Base-by-base conservation (phyloP, 2,329 filamentous ascomycete genomes). In the Botrytis porri region DNA sequence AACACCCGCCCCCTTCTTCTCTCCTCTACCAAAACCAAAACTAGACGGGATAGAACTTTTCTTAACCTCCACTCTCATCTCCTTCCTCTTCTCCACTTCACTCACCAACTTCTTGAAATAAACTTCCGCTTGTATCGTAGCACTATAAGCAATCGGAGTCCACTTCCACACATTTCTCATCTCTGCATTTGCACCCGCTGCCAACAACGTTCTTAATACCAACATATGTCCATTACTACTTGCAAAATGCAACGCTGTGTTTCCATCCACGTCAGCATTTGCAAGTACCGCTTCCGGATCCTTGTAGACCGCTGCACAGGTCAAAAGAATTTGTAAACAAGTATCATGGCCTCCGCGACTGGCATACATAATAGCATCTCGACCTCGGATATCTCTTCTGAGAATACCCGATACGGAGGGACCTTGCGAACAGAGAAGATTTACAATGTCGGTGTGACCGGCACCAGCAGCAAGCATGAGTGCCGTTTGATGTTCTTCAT, bases 201-300 rank as follows among this genome's bases (percentile, higher is more conserved):
- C 90, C 20, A 97, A 85, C 70, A 97, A 84, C 51, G 94, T 92
- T 61, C 94, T 86, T 71, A 97, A 83, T 0, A 93, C 92, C 71
- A 94, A 89, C 63, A 97, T 82, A 77, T 95, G 92, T 1, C 94
- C 94, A 78, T 93, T 93, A 63, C 92, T 92, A 78, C 90, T 93
- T 20, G 94, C 94, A 83, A 96, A 94, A 82, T 97, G 94, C 61
- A 97, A 84, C 0, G 93, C 92, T 3, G 93, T 97, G 80, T 97
- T 96, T n/a, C 94, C 94, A 73, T 92, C 88, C 1, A 86, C 79
- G 79, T 97, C 94, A 6, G 86, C 84, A 43, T 86, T 84, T 63
- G 85, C 84, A 10, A 92, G 70, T 14, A 80, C 51, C 5, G 71
- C 74, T 32, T 74, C 73, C 0, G 77, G 75, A 7, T 73, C 71